A percentile compares a stretch with the other conserved stretches of the same genome.
Conservation (phyloP, 192 early-diverging fungal species). For the Coemansia sp. region DNA sequence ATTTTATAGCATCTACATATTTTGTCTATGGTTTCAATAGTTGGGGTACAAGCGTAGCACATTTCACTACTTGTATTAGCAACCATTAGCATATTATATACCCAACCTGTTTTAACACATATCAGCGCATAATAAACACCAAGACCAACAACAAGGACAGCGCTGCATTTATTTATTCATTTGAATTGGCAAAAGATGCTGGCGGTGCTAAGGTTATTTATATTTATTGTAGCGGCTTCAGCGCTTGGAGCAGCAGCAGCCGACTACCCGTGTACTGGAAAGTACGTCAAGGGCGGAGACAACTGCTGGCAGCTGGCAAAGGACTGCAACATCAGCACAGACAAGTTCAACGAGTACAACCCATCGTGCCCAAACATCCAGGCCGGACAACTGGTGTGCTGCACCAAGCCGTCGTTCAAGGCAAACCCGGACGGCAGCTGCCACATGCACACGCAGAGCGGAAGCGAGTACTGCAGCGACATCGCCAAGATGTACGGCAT, state of each 20-base stretch:
- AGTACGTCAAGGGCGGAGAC: background rate
- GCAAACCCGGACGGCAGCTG: conserved; percentile 1
- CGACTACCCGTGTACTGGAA: conserved; percentile 4
- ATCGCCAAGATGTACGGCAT: conserved; percentile 1
- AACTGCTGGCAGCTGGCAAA: conserved; percentile 3
- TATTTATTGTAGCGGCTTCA: background rate
- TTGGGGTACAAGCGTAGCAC: no score
- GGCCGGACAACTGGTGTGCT: background rate
- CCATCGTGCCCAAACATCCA: conserved; percentile 3
- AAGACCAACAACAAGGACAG: no score
- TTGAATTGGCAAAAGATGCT: no score
- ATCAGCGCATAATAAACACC: no score
- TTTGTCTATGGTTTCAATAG: no score
- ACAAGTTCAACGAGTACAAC: background rate
- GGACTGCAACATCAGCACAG: background rate
- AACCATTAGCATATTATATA: no score
- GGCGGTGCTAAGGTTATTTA: background rate
- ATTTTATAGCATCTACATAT: no score
- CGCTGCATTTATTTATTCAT: no score
- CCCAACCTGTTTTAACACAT: no score
- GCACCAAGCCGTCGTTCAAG: background rate
- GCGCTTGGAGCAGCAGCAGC: background rate
- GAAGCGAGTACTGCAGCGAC: conserved; percentile 4
- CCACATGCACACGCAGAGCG: conserved; percentile 1
- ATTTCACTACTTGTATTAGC: no score